Evolutionary conservation across 1,139 yeast species (phyloP), one percentile per base, ranked within the genome.

Genomic region (Sugiyamaella xylanicola): DNA sequence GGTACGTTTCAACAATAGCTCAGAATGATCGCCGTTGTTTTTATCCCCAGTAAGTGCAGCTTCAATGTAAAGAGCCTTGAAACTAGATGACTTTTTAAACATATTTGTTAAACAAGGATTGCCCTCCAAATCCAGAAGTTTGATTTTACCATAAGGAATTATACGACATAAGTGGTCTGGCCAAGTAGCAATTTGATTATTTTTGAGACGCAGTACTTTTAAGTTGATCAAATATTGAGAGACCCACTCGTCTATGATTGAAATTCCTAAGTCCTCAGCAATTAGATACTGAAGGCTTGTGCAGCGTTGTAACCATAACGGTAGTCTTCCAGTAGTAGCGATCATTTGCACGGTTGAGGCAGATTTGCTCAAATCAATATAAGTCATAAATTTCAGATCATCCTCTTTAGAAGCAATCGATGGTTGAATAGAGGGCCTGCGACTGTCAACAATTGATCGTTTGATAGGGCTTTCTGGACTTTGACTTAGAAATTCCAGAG

Each of bases 221-320:
- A 69, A 63, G 37, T 65, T 56, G 17, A 53, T 56, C 48, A 69
- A 59, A 46, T 55, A 55, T 29, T 60, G 55, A 1, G 68, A 62
- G 2, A 69, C 64, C 72, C 72, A 69, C 11, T 65, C 69, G 46
- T 68, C 72, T 1, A 69, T 54, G 9, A 63, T 64, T 1, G 65
- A 57, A 15, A 69, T 41, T 1, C 65, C 68, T 36, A 66, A 54
- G 46, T 61, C 56, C 45, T 60, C 59, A 40, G 69, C 70, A 21
- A 64, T 59, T 17, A 69, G 60, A 42, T 62, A 65, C 53, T 66
- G 61, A 32, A 68, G 57, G 44, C 61, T 58, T 5, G 63, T 51
- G 53, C 68, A 68, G 49, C 63, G 58, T 36, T 61, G 66, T 13
- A 69, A 49, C 68, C 68, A 65, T 11, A 60, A 51, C 7, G 71